Percentiles rank a stretch among this genome's conserved stretches.
phyloP scores from a whole-genome alignment of 495 filamentous ascomycete species.

The Penicillium coprophilum region DNA sequence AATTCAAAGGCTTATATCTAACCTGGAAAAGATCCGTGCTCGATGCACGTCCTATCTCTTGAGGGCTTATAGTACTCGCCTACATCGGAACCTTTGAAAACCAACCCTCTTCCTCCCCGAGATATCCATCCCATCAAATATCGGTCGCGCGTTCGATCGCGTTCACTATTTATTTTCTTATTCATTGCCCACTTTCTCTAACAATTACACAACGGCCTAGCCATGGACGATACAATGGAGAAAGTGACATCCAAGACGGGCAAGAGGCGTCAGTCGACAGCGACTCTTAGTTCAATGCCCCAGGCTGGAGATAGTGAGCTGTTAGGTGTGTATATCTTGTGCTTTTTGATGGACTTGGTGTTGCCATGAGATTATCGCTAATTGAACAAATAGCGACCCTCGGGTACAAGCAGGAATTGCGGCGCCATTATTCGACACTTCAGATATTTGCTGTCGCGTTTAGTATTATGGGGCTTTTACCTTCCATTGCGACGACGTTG shows the following conservation, averaged over 20 bases:
- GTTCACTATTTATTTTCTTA: background rate
- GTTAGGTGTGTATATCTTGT: conserved; percentile 24
- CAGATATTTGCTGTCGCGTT: conserved; percentile 73
- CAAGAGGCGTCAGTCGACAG: conserved; percentile 10
- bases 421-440: conserved; percentile 63
- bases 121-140: background rate
- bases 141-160: background rate
- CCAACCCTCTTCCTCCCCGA: background rate
- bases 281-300: conserved; percentile 8
- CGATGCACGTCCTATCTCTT: background rate
- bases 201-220: background rate
- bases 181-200: background rate
- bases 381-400: conserved; percentile 32
- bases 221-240: conserved; percentile 18
- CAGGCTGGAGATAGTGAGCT: conserved; percentile 34
- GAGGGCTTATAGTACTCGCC: background rate
- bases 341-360: background rate
- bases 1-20: background rate
- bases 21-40: background rate
- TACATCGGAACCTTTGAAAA: background rate
- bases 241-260: conserved; percentile 9
- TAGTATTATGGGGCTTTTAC: conserved; percentile 71
- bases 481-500: conserved; percentile 66
- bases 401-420: conserved; percentile 70
- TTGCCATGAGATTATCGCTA: background rate